Conservation (phyloP, 2,329 filamentous ascomycete species). For the Cryoendolithus antarcticus region DNA sequence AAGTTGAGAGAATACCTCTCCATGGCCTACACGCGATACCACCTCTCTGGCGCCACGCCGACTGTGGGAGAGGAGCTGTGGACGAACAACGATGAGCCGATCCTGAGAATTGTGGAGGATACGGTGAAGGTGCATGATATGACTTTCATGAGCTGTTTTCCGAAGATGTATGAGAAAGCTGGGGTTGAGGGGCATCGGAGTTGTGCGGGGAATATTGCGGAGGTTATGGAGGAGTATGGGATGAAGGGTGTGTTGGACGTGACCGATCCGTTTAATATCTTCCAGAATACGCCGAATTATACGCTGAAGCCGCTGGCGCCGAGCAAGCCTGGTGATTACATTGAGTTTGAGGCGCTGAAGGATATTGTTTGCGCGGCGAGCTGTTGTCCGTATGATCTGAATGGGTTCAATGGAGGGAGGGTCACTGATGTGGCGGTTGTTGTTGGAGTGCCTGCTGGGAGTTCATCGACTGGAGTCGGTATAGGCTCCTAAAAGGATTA, state of each 20-base stretch:
- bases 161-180: constrained; percentile 23
- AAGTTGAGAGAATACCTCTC: constrained; percentile 24
- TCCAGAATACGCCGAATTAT: constrained; percentile 30
- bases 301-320: constrained; percentile 25
- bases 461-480: no score
- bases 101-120: constrained; percentile 25
- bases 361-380: constrained; percentile 25
- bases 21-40: constrained; percentile 28
- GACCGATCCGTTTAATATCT: constrained; percentile 29
- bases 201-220: constrained; percentile 27
- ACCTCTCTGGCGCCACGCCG: constrained; percentile 23
- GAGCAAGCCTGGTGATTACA: constrained; percentile 26
- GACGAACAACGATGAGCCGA: constrained; percentile 25
- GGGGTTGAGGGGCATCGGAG: constrained; percentile 24
- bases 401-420: constrained; percentile 27
- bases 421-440: constrained; percentile 27
- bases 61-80: constrained; percentile 26
- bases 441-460: constrained; percentile 10
- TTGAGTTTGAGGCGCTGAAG: constrained; percentile 27
- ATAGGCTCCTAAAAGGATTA: no score
- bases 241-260: constrained; percentile 24
- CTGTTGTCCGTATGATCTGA: constrained; percentile 27
- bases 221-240: constrained; percentile 25
- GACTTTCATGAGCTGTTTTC: constrained; percentile 30
- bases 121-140: constrained; percentile 30